Base-by-base conservation (phyloP, 148 eudicot genomes). In the Chenopodium berlandieri region DNA sequence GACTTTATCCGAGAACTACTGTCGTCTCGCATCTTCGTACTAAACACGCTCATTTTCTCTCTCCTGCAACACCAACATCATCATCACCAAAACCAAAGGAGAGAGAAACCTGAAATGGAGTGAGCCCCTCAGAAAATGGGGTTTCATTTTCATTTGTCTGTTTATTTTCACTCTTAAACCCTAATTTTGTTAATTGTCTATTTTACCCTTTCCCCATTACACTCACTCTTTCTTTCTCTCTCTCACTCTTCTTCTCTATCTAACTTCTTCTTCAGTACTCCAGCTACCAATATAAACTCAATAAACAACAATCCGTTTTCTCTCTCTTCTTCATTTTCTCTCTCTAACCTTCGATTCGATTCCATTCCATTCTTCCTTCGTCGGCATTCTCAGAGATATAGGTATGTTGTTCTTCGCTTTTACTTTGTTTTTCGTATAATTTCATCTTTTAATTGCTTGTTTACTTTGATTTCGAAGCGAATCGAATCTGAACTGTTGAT, bases 341-440 rank as follows among this genome's bases (percentile, higher is more conserved):
- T 47, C 47, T 47, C 46, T 7, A 67, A 20, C 1, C 71, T 82
- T 72, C 63, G 80, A 78, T 71, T 71, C 86, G 78, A 75, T 83
- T 87, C 44, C 7, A 37, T 83, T 87, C 44, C 44, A 37, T 3
- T 5, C 88, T 87, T 83, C 76, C 82, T 31, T 73, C 82, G 30
- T 60, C 87, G 72, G 89, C 89, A 84, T 84, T 78, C 87, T 77
- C 81, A 40, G 70, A 86, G 90, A 89, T 85, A 85, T 80, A 85
- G 62, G 56, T 48, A 50, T 62, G 66, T 65, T 25, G 76, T 82
- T 70, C 66, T 79, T 78, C 8, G 70, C 75, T 56, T 75, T 46
- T 25, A 14, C 63, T 56, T 30, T 31, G 65, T 19, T n/a, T 65
- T 23, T 16, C 52, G 68, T 34, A 54, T 79, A 71, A 78, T 80